Conservation (phyloP, 306 rosid species). For the Sicyos baderoa region DNA sequence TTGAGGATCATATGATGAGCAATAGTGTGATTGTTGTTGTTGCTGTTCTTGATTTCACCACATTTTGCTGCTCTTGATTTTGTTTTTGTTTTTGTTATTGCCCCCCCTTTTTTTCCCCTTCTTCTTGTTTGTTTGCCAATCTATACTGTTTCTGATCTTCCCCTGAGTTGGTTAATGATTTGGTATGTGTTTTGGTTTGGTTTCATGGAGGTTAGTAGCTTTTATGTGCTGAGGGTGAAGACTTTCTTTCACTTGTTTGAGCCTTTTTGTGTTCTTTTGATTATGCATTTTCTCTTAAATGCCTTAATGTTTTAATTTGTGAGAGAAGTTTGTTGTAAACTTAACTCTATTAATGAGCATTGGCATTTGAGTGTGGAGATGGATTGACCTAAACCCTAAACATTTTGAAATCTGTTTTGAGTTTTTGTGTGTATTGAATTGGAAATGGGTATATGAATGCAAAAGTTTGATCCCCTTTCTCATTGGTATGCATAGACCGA, state of each 20-base stretch:
- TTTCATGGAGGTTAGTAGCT: conserved; percentile 13
- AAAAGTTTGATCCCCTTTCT: conserved; percentile 31
- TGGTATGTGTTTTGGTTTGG: not conserved
- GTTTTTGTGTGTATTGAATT: not conserved
- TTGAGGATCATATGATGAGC: conserved; percentile 7
- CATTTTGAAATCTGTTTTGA: not conserved
- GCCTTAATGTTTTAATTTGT: not conserved
- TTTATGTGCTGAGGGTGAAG: not conserved
- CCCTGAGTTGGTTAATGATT: not conserved
- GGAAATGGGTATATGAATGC: not conserved
- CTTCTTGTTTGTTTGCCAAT: not conserved
- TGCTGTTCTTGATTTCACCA: not conserved
- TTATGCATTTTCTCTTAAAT: conserved; percentile 6
- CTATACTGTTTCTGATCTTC: not conserved
- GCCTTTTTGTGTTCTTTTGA: conserved; percentile 13
- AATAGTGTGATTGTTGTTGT: not conserved
- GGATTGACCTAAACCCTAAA: not conserved
- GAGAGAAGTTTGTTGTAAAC: not conserved
- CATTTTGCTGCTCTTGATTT: conserved; percentile 1
- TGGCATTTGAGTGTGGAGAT: conserved; percentile 7
- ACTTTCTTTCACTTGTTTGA: not conserved
- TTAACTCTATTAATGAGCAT: not conserved
- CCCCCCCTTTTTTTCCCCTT: not conserved
- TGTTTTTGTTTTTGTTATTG: not conserved
- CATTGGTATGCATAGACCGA: conserved; percentile 43